phyloP scores from a whole-genome alignment of 1,284 basidiomycete genomes.

The Marasmius sp. region DNA sequence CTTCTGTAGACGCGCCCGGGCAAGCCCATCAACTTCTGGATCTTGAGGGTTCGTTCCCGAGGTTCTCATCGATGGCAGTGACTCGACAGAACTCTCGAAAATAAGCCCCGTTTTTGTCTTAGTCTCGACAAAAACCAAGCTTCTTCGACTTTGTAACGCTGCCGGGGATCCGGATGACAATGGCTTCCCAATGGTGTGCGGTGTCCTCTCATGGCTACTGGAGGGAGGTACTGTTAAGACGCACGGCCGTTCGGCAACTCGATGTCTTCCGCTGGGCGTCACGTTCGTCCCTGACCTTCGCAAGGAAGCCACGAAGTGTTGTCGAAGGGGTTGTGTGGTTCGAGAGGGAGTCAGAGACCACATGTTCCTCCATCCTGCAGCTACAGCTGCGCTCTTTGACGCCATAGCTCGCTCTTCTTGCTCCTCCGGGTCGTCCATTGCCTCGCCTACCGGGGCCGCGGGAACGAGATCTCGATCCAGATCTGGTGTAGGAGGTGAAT shows the following conservation, averaged over 20 bases:
- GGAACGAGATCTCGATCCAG: not conserved
- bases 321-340: constrained; percentile 4
- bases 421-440: constrained; percentile 29
- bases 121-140: constrained; percentile 20
- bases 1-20: not conserved
- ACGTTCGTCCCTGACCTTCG: constrained; percentile 43
- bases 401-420: constrained; percentile 22
- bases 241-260: not conserved
- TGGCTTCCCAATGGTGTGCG: not conserved
- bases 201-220: not conserved
- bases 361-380: constrained; percentile 59
- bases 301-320: constrained; percentile 18
- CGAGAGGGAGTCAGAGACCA: constrained; percentile 37
- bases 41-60: not conserved
- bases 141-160: constrained; percentile 14
- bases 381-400: constrained; percentile 43
- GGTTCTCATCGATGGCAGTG: not conserved
- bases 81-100: not conserved
- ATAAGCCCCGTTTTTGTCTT: not conserved
- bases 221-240: not conserved
- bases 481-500: constrained; percentile 9
- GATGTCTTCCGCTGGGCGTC: constrained; percentile 39
- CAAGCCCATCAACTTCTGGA: not conserved
- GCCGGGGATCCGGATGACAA: not conserved
- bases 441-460: constrained; percentile 3